Conservation (phyloP, 2,329 filamentous ascomycete species). For the Emericellopsis atlantica region DNA sequence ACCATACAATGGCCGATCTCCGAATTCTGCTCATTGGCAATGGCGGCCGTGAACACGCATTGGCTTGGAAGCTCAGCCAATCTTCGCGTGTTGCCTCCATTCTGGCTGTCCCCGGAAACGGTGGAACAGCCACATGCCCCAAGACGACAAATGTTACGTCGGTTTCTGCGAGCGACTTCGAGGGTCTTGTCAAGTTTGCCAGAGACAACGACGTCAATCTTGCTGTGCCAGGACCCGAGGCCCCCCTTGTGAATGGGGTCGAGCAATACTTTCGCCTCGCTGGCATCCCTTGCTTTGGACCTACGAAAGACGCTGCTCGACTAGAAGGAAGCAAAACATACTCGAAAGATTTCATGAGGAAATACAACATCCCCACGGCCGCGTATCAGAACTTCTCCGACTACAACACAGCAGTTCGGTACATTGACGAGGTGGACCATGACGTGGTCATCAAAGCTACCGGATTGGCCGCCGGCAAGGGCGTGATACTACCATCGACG, state of each 20-base stretch:
- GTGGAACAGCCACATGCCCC: slow-evolving; percentile 50
- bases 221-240: slow-evolving; percentile 63
- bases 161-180: slow-evolving; percentile 43
- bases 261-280: slow-evolving; percentile 48
- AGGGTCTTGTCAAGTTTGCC: slow-evolving; percentile 47
- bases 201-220: slow-evolving; percentile 50
- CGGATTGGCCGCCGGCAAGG: slow-evolving; percentile 66
- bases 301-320: slow-evolving; percentile 52
- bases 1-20: slow-evolving; percentile 1
- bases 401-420: slow-evolving; percentile 44
- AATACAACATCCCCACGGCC: slow-evolving; percentile 61
- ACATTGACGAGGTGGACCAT: slow-evolving; percentile 46
- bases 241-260: slow-evolving; percentile 63
- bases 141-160: slow-evolving; percentile 34
- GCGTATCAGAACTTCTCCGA: slow-evolving; percentile 56
- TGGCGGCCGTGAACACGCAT: slow-evolving; percentile 63
- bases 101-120: slow-evolving; percentile 46
- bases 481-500: slow-evolving; percentile 21
- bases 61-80: slow-evolving; percentile 63
- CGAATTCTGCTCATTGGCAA: slow-evolving; percentile 57
- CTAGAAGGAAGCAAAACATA: slow-evolving; percentile 74
- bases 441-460: slow-evolving; percentile 63
- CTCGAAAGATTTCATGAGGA: slow-evolving; percentile 69
- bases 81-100: slow-evolving; percentile 51
- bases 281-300: slow-evolving; percentile 55